A percentile compares a stretch with the other conserved stretches of the same genome.
These are phyloP conservation scores for Colletotrichum siamense DNA, from an alignment of 2,329 filamentous ascomycete genomes.

Conservation along the genomic window DNA sequence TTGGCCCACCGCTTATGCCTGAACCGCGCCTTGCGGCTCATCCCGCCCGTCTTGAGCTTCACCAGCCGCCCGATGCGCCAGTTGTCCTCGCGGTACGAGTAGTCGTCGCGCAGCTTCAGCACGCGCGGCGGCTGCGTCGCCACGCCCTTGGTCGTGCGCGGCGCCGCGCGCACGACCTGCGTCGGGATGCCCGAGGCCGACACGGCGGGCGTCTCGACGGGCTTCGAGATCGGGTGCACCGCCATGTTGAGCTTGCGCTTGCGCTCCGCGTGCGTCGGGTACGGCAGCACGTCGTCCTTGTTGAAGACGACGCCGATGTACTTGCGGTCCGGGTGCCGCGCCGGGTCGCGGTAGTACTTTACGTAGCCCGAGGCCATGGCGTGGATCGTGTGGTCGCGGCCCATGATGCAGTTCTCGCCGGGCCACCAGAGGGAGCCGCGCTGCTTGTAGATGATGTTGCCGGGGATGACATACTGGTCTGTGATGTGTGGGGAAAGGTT, in stretches of 20 bases:
- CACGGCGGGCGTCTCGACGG: constrained; percentile 41
- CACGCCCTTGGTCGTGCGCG: constrained; percentile 30
- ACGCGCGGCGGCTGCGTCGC: constrained; percentile 49
- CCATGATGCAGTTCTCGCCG: constrained; percentile 94
- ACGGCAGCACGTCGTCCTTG: constrained; percentile 80
- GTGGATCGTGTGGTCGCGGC: constrained; percentile 95
- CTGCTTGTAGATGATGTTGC: constrained; percentile 98
- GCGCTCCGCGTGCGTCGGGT: constrained; percentile 74
- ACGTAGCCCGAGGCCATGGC: constrained; percentile 87
- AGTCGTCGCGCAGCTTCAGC: constrained; percentile 56
- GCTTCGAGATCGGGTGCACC: constrained; percentile 50
- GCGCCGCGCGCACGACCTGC: constrained; percentile 43
- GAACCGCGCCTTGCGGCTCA: constrained; percentile 54
- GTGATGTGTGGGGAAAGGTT: constrained; percentile 10
- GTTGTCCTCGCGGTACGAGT: constrained; percentile 66
- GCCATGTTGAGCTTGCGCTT: constrained; percentile 79
- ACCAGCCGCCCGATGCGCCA: constrained; percentile 62
- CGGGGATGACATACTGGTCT: constrained; percentile 93
- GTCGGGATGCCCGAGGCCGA: constrained; percentile 58
- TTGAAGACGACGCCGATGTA: constrained; percentile 95
- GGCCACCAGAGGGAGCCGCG: constrained; percentile 93
- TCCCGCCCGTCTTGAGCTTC: constrained; percentile 40
- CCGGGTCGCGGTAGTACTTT: constrained; percentile 92
- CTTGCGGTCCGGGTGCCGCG: constrained; percentile 81
- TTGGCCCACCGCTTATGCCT: constrained; percentile 47